These are phyloP conservation scores for Kwoniella dejecticola DNA, from an alignment of 768 basidiomycete genomes.

Conservation along the genomic window DNA sequence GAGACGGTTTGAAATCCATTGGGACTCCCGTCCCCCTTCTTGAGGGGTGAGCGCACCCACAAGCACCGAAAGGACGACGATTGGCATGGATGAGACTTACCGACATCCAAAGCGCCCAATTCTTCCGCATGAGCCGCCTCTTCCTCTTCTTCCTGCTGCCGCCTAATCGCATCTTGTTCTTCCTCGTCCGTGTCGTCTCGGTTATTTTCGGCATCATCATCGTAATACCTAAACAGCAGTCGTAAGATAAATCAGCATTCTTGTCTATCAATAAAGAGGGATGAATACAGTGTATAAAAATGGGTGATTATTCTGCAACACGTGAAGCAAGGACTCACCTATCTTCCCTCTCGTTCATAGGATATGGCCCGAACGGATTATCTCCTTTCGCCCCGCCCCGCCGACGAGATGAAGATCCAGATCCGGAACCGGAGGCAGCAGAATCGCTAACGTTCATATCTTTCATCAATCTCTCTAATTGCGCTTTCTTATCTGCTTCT, in stretches of 20 bases:
- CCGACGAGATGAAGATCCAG: slow-evolving; percentile 5
- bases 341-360: slow-evolving; percentile 52
- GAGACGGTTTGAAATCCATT: not conserved
- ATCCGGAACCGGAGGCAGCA: not conserved
- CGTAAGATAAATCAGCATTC: not conserved
- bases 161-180: slow-evolving; percentile 32
- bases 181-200: slow-evolving; percentile 49
- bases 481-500: slow-evolving; percentile 52
- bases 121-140: slow-evolving; percentile 40
- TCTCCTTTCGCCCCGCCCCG: slow-evolving; percentile 14
- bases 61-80: too few relatives aligned
- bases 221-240: slow-evolving; percentile 29
- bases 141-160: slow-evolving; percentile 46
- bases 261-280: too few relatives aligned
- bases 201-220: slow-evolving; percentile 35
- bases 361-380: slow-evolving; percentile 55
- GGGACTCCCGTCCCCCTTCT: too few relatives aligned
- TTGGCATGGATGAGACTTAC: slow-evolving; percentile 27
- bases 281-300: too few relatives aligned
- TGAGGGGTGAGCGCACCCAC: too few relatives aligned
- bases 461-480: slow-evolving; percentile 54
- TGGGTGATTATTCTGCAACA: too few relatives aligned
- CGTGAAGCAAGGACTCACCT: slow-evolving; percentile 25
- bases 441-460: slow-evolving; percentile 49
- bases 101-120: slow-evolving; percentile 38